phyloP scores from a whole-genome alignment of 2,329 filamentous ascomycete genomes.

The Verticillium isaacii region DNA sequence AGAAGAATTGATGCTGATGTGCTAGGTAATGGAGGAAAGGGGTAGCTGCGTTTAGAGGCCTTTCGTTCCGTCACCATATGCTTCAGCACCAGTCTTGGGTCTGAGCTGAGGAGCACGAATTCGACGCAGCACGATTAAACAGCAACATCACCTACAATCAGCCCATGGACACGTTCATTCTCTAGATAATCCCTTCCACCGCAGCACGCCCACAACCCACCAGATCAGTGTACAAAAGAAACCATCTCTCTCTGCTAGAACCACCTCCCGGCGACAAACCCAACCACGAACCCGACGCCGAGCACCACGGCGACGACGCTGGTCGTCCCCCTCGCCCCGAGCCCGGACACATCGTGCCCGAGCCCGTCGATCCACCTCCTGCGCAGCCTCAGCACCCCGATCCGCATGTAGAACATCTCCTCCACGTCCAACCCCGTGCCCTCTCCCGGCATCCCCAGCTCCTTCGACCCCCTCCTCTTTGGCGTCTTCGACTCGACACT shows the following conservation, averaged over 20 bases:
- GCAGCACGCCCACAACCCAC: neutral
- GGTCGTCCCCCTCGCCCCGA: constrained; percentile 10
- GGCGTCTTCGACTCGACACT: constrained; percentile 9
- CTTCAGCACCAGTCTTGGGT: no score
- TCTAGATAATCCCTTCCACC: neutral
- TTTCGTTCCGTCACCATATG: no score
- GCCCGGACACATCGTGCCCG: constrained; percentile 4
- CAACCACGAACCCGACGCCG: constrained; percentile 45
- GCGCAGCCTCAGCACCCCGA: constrained; percentile 22
- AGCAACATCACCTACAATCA: neutral
- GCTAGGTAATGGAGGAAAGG: no score
- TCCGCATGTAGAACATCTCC: constrained; percentile 28
- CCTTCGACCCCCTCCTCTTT: constrained; percentile 2
- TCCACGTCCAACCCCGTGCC: constrained; percentile 9
- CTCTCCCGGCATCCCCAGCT: constrained; percentile 5
- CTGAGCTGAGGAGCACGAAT: no score
- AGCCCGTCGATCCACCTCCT: constrained; percentile 25
- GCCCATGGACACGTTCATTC: neutral
- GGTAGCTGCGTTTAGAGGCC: no score
- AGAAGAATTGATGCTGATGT: no score
- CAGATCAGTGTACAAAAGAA: neutral
- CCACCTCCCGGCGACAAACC: neutral
- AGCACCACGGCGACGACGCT: constrained; percentile 16
- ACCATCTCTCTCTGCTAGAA: neutral
- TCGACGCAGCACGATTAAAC: neutral